phyloP scores from a whole-genome alignment of 2,329 filamentous ascomycete species.

The Fusarium sp. region DNA sequence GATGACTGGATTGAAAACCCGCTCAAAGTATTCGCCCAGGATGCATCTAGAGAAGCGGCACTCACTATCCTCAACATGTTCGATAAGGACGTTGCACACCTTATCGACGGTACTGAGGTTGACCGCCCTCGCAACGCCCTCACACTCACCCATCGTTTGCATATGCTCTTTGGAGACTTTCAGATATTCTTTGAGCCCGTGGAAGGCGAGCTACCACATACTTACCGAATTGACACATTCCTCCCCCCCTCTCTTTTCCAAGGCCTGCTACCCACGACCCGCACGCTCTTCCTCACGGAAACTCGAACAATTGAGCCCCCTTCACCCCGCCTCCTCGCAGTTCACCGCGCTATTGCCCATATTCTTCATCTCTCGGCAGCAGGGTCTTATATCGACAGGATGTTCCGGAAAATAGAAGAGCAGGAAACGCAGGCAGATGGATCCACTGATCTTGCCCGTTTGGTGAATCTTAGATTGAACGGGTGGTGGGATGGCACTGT shows the following conservation, averaged over 20 bases:
- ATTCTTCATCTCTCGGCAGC: constrained; percentile 16
- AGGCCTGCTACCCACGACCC: constrained; percentile 8
- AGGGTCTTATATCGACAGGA: constrained; percentile 11
- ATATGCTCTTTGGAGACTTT: constrained; percentile 36
- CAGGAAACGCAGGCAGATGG: constrained; percentile 7
- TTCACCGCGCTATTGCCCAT: constrained; percentile 13
- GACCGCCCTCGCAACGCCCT: constrained; percentile 52
- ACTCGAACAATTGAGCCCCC: constrained; percentile 11
- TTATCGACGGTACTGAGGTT: constrained; percentile 52
- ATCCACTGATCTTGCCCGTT: constrained; percentile 8
- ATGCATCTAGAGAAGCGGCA: constrained; percentile 45
- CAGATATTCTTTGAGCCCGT: constrained; percentile 35
- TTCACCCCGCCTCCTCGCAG: constrained; percentile 1
- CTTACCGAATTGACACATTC: constrained; percentile 37
- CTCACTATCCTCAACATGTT: constrained; percentile 54
- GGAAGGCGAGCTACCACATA: constrained; percentile 42
- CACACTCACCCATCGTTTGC: constrained; percentile 30
- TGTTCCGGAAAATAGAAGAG: constrained; percentile 6
- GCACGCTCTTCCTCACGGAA: constrained; percentile 15
- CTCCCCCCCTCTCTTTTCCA: background rate
- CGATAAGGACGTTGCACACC: constrained; percentile 46
- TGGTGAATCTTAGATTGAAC: background rate
- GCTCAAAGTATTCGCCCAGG: constrained; percentile 11
- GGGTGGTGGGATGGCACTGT: background rate
- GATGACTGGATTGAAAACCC: background rate